These are phyloP conservation scores for Colletotrichum musicola DNA, from an alignment of 2,329 filamentous ascomycete genomes.

Conservation along the genomic window DNA sequence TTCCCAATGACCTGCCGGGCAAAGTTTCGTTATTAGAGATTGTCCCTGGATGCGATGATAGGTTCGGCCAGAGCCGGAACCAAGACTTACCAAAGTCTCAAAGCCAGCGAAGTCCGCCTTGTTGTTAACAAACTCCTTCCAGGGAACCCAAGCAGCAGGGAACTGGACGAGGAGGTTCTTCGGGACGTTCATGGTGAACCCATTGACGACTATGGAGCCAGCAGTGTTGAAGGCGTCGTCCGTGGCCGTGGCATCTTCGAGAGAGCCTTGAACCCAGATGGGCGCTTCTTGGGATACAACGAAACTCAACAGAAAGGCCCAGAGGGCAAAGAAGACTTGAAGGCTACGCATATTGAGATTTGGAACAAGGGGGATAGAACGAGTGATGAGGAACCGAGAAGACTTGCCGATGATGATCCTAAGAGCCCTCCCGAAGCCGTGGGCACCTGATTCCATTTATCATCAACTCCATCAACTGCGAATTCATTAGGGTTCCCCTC, in stretches of 20 bases:
- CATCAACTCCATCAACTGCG: background rate
- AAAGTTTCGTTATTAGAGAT: background rate
- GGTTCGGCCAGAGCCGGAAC: background rate
- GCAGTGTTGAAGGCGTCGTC: conserved; percentile 58
- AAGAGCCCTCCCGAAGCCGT: background rate
- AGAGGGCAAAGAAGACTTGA: background rate
- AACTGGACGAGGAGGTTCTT: conserved; percentile 64
- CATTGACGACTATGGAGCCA: conserved; percentile 59
- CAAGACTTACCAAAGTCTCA: conserved; percentile 48
- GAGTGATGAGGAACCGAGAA: too few species aligned
- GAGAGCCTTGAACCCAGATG: conserved; percentile 49
- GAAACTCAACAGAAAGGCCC: conserved; percentile 31
- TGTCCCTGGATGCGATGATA: background rate
- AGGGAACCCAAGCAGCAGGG: conserved; percentile 59
- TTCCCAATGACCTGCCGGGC: conserved; percentile 50
- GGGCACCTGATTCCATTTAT: background rate
- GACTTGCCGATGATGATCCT: background rate
- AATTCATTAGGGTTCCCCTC: background rate
- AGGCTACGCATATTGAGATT: background rate
- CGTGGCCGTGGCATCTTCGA: conserved; percentile 48
- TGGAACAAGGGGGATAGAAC: background rate
- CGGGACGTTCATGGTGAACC: conserved; percentile 59
- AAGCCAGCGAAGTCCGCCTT: conserved; percentile 49
- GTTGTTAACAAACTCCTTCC: conserved; percentile 51
- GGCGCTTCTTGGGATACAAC: conserved; percentile 45